These are phyloP conservation scores for Otatea glauca DNA, from an alignment of 176 grass and related monocot species.

Conservation along the genomic window DNA sequence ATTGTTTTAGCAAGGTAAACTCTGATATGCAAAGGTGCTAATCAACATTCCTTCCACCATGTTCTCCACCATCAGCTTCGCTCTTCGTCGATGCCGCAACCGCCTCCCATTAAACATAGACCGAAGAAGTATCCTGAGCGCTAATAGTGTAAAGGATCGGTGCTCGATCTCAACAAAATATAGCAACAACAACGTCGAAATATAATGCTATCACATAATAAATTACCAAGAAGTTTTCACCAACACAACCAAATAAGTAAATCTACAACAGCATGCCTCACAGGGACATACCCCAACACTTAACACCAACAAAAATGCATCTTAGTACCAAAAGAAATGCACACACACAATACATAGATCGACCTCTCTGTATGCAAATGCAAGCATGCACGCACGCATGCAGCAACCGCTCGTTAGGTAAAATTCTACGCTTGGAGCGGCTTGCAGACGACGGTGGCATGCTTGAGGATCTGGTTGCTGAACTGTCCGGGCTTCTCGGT, in stretches of 20 bases:
- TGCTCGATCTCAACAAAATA: neutral
- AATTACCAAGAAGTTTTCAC: constrained; percentile 20
- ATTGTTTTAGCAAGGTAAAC: too few relatives aligned
- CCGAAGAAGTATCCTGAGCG: too few relatives aligned
- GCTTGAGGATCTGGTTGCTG: constrained; percentile 94
- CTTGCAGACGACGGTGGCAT: constrained; percentile 90
- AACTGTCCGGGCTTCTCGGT: constrained; percentile 94
- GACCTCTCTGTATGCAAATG: neutral
- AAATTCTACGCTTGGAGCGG: constrained; percentile 41
- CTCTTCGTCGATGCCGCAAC: too few relatives aligned
- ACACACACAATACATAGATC: neutral
- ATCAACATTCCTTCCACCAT: too few relatives aligned
- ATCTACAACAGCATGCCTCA: neutral
- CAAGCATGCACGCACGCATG: neutral
- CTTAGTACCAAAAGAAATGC: neutral
- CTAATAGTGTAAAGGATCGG: neutral
- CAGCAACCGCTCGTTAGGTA: neutral
- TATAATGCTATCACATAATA: neutral
- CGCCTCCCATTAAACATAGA: too few relatives aligned
- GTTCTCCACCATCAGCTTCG: too few relatives aligned
- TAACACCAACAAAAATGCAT: neutral
- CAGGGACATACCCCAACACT: neutral
- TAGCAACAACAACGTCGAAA: neutral
- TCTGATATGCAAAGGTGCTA: too few relatives aligned
- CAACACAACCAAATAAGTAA: neutral